A percentile compares a stretch with the other conserved stretches of the same genome.
Conservation (phyloP, 2,329 filamentous ascomycete species). For the Colletotrichum agaves region DNA sequence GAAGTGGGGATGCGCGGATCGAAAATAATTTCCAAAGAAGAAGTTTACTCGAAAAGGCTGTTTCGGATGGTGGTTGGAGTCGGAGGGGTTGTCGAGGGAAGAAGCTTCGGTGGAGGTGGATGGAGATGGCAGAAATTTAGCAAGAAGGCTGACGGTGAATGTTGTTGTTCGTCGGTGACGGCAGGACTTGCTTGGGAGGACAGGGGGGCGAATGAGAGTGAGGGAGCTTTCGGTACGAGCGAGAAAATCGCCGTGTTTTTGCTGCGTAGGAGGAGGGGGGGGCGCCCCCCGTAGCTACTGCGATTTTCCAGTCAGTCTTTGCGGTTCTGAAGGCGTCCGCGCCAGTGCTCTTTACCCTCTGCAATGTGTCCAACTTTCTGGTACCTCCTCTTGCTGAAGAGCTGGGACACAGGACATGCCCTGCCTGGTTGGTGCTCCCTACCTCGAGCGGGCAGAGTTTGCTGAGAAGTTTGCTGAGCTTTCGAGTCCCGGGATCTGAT, state of each 20-base stretch:
- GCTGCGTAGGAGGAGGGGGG: background rate
- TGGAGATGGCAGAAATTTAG: constrained; percentile 39
- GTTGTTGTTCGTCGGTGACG: constrained; percentile 38
- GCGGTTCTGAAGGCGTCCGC: constrained; percentile 20
- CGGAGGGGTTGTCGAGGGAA: constrained; percentile 36
- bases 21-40: constrained; percentile 13
- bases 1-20: constrained; percentile 33
- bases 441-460: constrained; percentile 26
- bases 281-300: too few relatives aligned
- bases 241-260: constrained; percentile 14
- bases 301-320: background rate
- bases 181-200: constrained; percentile 23
- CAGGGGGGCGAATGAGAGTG: constrained; percentile 33
- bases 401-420: background rate
- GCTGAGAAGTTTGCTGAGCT: constrained; percentile 27
- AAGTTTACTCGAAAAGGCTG: constrained; percentile 23
- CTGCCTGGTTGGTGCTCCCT: constrained; percentile 2
- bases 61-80: constrained; percentile 24
- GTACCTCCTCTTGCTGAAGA: background rate
- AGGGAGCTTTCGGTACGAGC: constrained; percentile 26
- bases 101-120: constrained; percentile 38
- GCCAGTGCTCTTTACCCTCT: constrained; percentile 6
- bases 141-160: constrained; percentile 32
- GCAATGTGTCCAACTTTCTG: background rate
- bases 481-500: constrained; percentile 8